Evolutionary conservation across 2,329 filamentous ascomycete genomes (phyloP).

Genomic region (Aureobasidium uvarum): DNA sequence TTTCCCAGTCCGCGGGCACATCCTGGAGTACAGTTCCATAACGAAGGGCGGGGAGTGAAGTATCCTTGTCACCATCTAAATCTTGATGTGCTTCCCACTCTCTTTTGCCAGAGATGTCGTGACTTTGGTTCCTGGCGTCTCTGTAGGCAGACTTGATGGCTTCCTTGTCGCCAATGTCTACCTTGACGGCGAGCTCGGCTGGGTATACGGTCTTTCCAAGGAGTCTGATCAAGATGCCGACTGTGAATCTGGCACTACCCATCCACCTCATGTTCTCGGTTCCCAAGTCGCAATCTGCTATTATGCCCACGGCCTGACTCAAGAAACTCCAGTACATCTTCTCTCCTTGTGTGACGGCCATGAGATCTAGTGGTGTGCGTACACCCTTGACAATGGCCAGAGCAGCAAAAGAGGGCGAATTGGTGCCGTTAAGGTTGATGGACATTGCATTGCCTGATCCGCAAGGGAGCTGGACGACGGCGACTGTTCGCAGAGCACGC

Average conservation of each 20-base stretch:
- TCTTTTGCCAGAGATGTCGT: constrained; percentile 31
- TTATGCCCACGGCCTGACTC: constrained; percentile 83
- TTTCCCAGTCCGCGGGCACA: constrained; percentile 73
- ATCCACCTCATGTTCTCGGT: constrained; percentile 95
- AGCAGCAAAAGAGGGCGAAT: constrained; percentile 70
- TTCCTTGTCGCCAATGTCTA: constrained; percentile 73
- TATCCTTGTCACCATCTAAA: constrained; percentile 30
- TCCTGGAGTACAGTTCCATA: constrained; percentile 79
- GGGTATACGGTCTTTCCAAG: constrained; percentile 78
- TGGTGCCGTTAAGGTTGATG: constrained; percentile 81
- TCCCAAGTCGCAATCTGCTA: constrained; percentile 84
- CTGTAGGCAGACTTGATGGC: constrained; percentile 72
- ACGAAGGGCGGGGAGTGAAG: constrained; percentile 63
- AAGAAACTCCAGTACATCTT: constrained; percentile 78
- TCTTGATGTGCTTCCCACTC: constrained; percentile 32
- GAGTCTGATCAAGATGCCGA: constrained; percentile 75
- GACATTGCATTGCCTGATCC: constrained; percentile 94
- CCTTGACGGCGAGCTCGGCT: constrained; percentile 81
- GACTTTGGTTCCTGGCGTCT: constrained; percentile 32
- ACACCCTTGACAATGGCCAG: constrained; percentile 84
- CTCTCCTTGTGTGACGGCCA: constrained; percentile 81
- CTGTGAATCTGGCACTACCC: constrained; percentile 79
- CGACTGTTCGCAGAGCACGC: constrained; percentile 70
- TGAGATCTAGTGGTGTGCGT: constrained; percentile 77
- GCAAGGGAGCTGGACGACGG: constrained; percentile 84